phyloP scores from a whole-genome alignment of 257 asterid species.

The Osmanthus fragrans region DNA sequence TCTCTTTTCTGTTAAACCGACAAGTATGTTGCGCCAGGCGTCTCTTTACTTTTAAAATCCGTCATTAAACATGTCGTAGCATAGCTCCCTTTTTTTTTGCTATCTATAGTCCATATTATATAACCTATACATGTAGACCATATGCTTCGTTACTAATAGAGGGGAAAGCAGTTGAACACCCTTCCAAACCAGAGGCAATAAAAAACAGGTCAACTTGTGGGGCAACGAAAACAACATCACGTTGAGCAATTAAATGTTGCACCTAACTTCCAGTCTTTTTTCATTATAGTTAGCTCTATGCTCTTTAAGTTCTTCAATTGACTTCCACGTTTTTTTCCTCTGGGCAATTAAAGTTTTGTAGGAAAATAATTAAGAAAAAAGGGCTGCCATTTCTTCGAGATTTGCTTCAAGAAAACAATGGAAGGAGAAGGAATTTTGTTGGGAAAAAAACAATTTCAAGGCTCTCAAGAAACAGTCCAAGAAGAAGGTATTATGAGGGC shows the following conservation, averaged over 20 bases:
- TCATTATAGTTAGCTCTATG: not conserved
- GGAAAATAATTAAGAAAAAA: not conserved
- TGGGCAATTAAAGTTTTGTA: not conserved
- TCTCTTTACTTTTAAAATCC: too few species aligned
- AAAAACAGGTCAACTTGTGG: not conserved
- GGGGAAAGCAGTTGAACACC: too few species aligned
- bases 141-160: too few species aligned
- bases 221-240: not conserved
- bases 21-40: too few species aligned
- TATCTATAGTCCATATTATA: too few species aligned
- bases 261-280: not conserved
- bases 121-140: too few species aligned
- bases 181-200: too few species aligned
- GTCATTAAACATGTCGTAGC: too few species aligned
- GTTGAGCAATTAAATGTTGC: not conserved
- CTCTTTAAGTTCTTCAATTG: not conserved
- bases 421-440: not conserved
- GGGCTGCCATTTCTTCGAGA: not conserved
- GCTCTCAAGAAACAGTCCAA: not conserved
- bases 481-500: conserved; percentile 33
- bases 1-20: too few species aligned
- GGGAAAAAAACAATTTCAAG: not conserved
- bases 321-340: not conserved
- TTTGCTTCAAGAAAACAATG: not conserved
- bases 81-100: too few species aligned